Percentiles rank a stretch among this genome's conserved stretches.
phyloP scores from a whole-genome alignment of 345 rosid species.

The Lumnitzera racemosa region DNA sequence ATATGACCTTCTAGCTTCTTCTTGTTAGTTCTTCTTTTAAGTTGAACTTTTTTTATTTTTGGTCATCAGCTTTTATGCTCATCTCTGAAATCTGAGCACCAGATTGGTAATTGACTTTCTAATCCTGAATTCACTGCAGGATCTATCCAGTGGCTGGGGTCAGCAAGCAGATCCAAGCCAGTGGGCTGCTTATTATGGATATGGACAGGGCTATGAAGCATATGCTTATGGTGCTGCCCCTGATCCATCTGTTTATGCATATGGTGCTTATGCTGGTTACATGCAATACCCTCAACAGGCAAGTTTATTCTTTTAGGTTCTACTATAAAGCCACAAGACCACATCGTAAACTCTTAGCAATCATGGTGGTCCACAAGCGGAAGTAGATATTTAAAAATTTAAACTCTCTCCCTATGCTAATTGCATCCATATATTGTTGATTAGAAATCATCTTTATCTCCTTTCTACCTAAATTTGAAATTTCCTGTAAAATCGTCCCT shows the following conservation, averaged over 20 bases:
- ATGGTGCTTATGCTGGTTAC: slow-evolving; percentile 85
- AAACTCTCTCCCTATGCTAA: too few species aligned
- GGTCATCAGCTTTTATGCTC: not conserved
- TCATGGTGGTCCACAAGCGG: too few species aligned
- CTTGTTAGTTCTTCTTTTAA: too few species aligned
- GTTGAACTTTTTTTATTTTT: too few species aligned
- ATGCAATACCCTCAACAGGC: slow-evolving; percentile 86
- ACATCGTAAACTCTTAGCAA: too few species aligned
- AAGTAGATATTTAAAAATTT: too few species aligned
- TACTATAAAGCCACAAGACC: too few species aligned
- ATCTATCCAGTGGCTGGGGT: slow-evolving; percentile 45
- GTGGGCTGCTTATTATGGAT: slow-evolving; percentile 88
- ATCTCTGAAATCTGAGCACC: not conserved
- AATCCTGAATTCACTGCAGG: slow-evolving; percentile 32
- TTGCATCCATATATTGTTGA: too few species aligned
- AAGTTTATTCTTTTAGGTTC: slow-evolving; percentile 5
- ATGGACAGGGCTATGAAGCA: slow-evolving; percentile 90
- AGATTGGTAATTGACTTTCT: slow-evolving; percentile 4
- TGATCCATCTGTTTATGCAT: slow-evolving; percentile 86
- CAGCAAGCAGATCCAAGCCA: slow-evolving; percentile 84
- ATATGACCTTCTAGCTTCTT: too few species aligned
- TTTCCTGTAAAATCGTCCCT: too few species aligned
- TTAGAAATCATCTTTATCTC: too few species aligned
- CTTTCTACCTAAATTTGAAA: too few species aligned
- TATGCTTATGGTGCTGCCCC: slow-evolving; percentile 74